These are phyloP conservation scores for Musa schizocarpa DNA, from an alignment of 176 grass and related monocot species.

Conservation along the genomic window DNA sequence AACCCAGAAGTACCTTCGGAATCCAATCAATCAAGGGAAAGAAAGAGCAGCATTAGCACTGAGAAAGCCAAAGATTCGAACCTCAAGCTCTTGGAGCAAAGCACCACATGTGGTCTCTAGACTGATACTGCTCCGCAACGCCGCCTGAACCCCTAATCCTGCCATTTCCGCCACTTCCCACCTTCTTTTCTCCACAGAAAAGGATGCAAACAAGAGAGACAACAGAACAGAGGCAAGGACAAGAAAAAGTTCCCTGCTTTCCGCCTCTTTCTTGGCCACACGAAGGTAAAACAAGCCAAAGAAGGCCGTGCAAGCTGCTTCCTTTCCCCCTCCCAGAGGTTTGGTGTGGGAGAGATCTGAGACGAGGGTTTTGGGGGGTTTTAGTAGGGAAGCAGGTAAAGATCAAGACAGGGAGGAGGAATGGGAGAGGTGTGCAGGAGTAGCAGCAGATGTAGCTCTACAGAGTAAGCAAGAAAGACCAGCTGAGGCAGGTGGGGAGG, in stretches of 20 bases:
- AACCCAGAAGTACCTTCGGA: not conserved
- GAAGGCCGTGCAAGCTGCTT: not conserved
- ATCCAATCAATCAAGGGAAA: constrained; percentile 8
- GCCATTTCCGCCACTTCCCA: constrained; percentile 45
- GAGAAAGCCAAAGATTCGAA: constrained; percentile 17
- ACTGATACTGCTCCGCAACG: constrained; percentile 38
- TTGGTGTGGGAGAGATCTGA: not conserved
- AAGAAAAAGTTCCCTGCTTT: constrained; percentile 3
- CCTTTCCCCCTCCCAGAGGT: not conserved
- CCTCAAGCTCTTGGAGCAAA: constrained; percentile 88
- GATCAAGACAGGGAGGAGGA: not conserved
- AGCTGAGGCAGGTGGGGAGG: too few species aligned
- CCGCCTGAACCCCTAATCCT: not conserved
- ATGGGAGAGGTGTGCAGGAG: not conserved
- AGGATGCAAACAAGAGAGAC: constrained; percentile 7
- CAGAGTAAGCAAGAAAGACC: not conserved
- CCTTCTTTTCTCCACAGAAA: constrained; percentile 3
- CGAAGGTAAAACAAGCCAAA: not conserved
- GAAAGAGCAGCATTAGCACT: not conserved
- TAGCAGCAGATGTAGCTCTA: not conserved
- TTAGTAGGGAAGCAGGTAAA: not conserved
- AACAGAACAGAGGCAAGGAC: not conserved
- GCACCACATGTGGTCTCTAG: constrained; percentile 64
- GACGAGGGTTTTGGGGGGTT: not conserved
- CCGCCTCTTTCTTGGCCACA: not conserved